A percentile compares a stretch with the other conserved stretches of the same genome.
Evolutionary conservation across 169 alveolate genomes (phyloP).

Genomic region (Nephromyces sp.): DNA sequence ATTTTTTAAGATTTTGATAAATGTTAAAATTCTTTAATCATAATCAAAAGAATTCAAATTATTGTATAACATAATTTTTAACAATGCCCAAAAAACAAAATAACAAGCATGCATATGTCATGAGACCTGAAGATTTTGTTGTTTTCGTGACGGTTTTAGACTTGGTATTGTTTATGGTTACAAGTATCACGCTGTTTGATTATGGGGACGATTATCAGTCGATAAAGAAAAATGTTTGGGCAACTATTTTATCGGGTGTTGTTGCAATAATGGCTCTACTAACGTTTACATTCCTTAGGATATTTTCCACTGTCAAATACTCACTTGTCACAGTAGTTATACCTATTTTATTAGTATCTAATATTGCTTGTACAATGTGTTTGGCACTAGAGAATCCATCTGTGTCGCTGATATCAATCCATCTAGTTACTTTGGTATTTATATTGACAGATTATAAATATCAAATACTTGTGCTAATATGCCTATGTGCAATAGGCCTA

Average conservation of each 20-base stretch:
- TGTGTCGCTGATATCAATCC: constrained; percentile 36
- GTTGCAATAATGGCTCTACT: constrained; percentile 35
- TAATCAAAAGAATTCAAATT: no score
- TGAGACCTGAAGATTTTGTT: constrained; percentile 46
- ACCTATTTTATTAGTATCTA: constrained; percentile 28
- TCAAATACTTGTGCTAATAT: constrained; percentile 30
- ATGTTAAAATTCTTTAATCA: no score
- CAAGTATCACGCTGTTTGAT: constrained; percentile 14
- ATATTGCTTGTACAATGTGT: constrained; percentile 28
- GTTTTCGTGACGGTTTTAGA: constrained; percentile 43
- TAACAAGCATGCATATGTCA: constrained; percentile 39
- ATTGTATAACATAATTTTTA: no score
- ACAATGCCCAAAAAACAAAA: no score
- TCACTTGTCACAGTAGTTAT: constrained; percentile 37
- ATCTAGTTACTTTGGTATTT: constrained; percentile 33
- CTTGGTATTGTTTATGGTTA: constrained; percentile 37
- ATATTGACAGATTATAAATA: constrained; percentile 45
- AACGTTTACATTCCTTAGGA: constrained; percentile 37
- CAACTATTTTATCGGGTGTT: constrained; percentile 27
- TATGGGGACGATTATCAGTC: constrained; percentile 15
- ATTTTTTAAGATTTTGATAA: no score
- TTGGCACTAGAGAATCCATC: constrained; percentile 29
- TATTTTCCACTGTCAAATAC: constrained; percentile 37
- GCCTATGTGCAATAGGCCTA: constrained; percentile 18
- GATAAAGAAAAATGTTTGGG: constrained; percentile 30